These are phyloP conservation scores for Monosporascus ibericus DNA, from an alignment of 2,329 filamentous ascomycete genomes.

Conservation along the genomic window DNA sequence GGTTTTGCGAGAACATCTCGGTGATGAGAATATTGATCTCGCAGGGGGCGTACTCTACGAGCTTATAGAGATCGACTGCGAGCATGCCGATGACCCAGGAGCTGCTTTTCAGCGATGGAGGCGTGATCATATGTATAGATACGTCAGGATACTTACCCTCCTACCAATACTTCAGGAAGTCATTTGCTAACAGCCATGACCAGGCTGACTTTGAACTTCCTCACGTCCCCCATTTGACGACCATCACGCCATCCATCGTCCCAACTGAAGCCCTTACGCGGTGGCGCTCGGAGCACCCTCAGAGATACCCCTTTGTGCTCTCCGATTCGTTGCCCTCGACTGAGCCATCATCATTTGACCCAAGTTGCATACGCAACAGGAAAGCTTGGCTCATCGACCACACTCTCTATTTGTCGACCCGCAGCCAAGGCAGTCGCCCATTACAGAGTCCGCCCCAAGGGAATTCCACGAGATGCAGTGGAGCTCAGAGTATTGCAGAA, in stretches of 20 bases:
- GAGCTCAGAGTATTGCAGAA: constrained; percentile 20
- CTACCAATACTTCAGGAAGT: too few relatives aligned
- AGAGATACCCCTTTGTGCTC: constrained; percentile 33
- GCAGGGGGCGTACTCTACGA: constrained; percentile 40
- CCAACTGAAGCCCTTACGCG: constrained; percentile 30
- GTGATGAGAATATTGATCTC: constrained; percentile 37
- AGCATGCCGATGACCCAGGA: constrained; percentile 37
- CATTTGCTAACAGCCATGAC: constrained; percentile 3
- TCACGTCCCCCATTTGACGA: constrained; percentile 41
- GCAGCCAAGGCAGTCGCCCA: constrained; percentile 30
- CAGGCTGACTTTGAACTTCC: constrained; percentile 37
- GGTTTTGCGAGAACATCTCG: constrained; percentile 36
- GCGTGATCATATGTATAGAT: constrained; percentile 36
- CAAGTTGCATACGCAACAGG: constrained; percentile 30
- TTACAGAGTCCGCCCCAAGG: constrained; percentile 30
- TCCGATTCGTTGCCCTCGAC: constrained; percentile 29
- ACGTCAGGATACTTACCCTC: constrained; percentile 22
- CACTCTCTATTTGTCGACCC: constrained; percentile 35
- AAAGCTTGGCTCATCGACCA: constrained; percentile 38
- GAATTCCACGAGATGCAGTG: constrained; percentile 37
- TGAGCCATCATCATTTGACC: constrained; percentile 19
- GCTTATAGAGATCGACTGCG: constrained; percentile 39
- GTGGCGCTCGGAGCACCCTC: constrained; percentile 32
- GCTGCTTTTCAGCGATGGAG: constrained; percentile 42
- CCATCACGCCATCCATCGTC: constrained; percentile 34